phyloP scores from a whole-genome alignment of 257 asterid genomes.

The Solanum gracilifrons region DNA sequence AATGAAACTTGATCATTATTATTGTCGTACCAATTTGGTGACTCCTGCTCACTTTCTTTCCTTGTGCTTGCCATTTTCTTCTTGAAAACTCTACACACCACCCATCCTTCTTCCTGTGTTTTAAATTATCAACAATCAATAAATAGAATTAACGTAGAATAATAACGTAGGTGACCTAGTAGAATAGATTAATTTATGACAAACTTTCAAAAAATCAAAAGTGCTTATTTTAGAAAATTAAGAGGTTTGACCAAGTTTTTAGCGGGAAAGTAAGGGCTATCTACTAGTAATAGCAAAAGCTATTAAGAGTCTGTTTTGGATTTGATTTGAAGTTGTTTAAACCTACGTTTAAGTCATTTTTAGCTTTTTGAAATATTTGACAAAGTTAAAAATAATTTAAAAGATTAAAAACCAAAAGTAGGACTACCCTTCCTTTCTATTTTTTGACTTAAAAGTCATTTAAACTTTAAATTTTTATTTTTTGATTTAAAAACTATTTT shows the following conservation, averaged over 20 bases:
- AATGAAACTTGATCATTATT: conserved; percentile 53
- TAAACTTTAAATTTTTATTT: too few species aligned
- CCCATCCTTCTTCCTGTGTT: conserved; percentile 99
- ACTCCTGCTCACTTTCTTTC: conserved; percentile 48
- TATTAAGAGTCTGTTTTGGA: neutral
- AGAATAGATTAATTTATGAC: neutral
- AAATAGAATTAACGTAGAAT: neutral
- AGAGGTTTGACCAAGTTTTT: neutral
- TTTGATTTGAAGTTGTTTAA: accelerated
- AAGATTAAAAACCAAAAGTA: too few species aligned
- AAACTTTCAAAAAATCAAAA: accelerated
- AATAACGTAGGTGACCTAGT: neutral
- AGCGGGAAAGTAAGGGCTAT: neutral
- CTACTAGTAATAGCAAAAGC: neutral
- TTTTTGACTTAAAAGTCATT: too few species aligned
- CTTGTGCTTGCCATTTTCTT: conserved; percentile 42
- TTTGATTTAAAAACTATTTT: too few species aligned
- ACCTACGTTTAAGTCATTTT: too few species aligned
- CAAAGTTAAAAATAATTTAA: too few species aligned
- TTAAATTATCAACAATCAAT: neutral
- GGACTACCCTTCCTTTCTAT: accelerated
- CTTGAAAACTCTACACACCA: conserved; percentile 83
- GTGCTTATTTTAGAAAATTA: neutral
- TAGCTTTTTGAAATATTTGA: too few species aligned
- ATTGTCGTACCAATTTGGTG: conserved; percentile 63